Base-by-base conservation (phyloP, 371 early-diverging fungal genomes). In the Mortierella polycephala region DNA sequence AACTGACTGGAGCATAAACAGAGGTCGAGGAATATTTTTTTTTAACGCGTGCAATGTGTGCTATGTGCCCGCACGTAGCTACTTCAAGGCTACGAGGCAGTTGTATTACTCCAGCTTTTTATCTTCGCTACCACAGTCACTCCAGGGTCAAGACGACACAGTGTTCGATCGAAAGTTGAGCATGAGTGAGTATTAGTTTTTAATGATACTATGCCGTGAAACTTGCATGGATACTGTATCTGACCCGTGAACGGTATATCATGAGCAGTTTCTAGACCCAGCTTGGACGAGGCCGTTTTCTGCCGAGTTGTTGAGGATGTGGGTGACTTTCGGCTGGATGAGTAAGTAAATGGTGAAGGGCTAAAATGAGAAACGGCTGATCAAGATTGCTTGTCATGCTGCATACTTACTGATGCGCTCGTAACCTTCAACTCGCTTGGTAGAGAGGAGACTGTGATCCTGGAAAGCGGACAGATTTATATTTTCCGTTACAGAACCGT, bases 201-300 rank as follows among this genome's bases (percentile, higher is more conserved):
- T 4, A 30, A 30, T 30, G 30, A 30, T 30, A 4, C 30, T 4
- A 30, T 30, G 30, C 30, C 4, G 30, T 30, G 30, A 30, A 30
- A 30, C 30, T 30, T 30, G 30, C 30, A 2, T 30, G 4, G 30
- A 30, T 30, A 30, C 30, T 30, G 30, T 30, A 30, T 30, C 30
- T 30, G 30, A 30, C 30, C 30, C 30, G 30, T 1, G 4, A 30
- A 30, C 4, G 30, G 30, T 30, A 30, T 55, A n/a, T 47, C 64
- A 7, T 66, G 59, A 30, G 45, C 83, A 89, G 93, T 93, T n/a
- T 82, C 86, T 8, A 83, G 75, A 53, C 92, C 94, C 0, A 89
- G 91, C 55, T 60, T 92, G 53, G 89, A 93, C 44, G 85, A 88
- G 37, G 91, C 94, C 2, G 94, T 95, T 0, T 92, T 95, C 73